Percentiles rank a stretch among this genome's conserved stretches.
These are phyloP conservation scores for Dioszegia aurantiaca DNA, from an alignment of 768 basidiomycete species.

Conservation along the genomic window DNA sequence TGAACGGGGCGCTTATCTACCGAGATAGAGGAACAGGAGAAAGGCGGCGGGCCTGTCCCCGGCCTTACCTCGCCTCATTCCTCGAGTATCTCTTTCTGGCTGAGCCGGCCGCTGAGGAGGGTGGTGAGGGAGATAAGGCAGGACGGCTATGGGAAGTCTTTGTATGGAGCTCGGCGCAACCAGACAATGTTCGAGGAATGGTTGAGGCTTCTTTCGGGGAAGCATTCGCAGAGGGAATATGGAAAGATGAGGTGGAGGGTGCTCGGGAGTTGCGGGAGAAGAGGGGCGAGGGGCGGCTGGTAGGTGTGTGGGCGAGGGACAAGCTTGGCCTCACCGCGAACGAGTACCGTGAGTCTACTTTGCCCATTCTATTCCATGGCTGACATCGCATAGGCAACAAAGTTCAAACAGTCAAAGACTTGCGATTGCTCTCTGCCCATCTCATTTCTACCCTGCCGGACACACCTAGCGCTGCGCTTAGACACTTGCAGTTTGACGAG, in stretches of 20 bases:
- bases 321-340: conserved; percentile 36
- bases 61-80: conserved; percentile 45
- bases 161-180: conserved; percentile 50
- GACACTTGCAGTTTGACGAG: conserved; percentile 19
- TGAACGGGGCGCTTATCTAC: conserved; percentile 49
- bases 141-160: conserved; percentile 46
- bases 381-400: conserved; percentile 26
- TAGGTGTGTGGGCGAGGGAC: conserved; percentile 49
- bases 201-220: conserved; percentile 40
- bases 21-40: conserved; percentile 18
- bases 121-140: not conserved
- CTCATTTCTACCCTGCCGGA: conserved; percentile 15
- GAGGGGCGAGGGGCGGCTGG: conserved; percentile 39
- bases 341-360: conserved; percentile 40
- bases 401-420: conserved; percentile 49
- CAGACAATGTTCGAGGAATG: conserved; percentile 47
- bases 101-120: not conserved
- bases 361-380: no score
- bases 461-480: not conserved
- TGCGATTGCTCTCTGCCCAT: conserved; percentile 38
- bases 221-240: conserved; percentile 33
- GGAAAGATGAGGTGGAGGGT: conserved; percentile 21
- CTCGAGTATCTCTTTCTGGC: conserved; percentile 41
- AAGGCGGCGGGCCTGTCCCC: conserved; percentile 22
- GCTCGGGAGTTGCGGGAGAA: conserved; percentile 11